Percentiles rank a stretch among this genome's conserved stretches.
Evolutionary conservation across 495 filamentous ascomycete species (phyloP).

Genomic region (Xylaria sp.): DNA sequence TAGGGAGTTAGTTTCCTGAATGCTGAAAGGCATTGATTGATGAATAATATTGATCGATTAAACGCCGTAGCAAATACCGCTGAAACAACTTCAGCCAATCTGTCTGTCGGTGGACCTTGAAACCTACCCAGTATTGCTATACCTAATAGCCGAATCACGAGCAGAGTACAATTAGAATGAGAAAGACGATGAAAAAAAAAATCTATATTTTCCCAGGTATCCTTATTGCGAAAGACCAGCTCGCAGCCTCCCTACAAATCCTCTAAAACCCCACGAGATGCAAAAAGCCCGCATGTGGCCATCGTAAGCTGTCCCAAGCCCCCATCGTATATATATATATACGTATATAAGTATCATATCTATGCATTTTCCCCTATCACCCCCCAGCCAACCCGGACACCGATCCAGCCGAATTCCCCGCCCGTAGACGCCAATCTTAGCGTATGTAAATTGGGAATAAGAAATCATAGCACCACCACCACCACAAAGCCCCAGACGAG

Average conservation of each 20-base stretch:
- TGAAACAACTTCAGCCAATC: background rate
- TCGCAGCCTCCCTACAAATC: background rate
- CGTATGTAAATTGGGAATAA: no score
- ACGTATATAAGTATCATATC: no score
- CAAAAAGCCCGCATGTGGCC: background rate
- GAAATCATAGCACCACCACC: slow-evolving; percentile 18
- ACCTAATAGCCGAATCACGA: background rate
- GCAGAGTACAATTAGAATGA: background rate
- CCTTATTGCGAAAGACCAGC: background rate
- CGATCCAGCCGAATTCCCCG: background rate
- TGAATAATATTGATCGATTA: no score
- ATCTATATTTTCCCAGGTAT: background rate
- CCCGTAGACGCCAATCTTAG: background rate
- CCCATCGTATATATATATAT: background rate
- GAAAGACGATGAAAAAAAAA: background rate
- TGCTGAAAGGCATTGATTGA: background rate
- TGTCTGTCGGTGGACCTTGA: background rate
- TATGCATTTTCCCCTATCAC: no score
- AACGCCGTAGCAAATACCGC: no score
- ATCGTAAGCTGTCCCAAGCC: no score
- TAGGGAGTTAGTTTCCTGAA: background rate
- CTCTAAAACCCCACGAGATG: no score
- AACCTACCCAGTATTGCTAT: background rate
- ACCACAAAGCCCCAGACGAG: slow-evolving; percentile 23
- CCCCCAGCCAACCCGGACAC: background rate